Evolutionary conservation across 768 basidiomycete genomes (phyloP).

Genomic region (Podaxis sp.): DNA sequence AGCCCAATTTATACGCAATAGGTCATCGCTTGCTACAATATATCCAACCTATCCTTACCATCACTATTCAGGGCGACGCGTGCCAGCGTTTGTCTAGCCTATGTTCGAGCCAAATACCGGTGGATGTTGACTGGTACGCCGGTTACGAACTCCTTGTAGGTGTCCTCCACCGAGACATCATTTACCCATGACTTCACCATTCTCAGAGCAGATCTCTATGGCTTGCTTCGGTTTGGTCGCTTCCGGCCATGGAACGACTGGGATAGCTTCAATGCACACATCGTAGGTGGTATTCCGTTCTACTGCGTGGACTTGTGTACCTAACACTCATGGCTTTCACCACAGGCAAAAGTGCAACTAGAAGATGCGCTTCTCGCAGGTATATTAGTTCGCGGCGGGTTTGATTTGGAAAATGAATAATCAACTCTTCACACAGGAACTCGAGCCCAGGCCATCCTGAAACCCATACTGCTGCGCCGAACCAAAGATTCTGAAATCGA

Average conservation of each 20-base stretch:
- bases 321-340: neutral
- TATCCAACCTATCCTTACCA: neutral
- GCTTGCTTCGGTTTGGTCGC: slow-evolving; percentile 64
- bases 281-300: slow-evolving; percentile 34
- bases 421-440: slow-evolving; percentile 31
- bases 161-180: neutral
- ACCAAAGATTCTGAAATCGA: slow-evolving; percentile 68
- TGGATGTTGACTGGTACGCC: slow-evolving; percentile 84
- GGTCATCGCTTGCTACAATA: slow-evolving; percentile 29
- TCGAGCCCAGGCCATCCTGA: slow-evolving; percentile 67
- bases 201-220: slow-evolving; percentile 66
- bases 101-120: slow-evolving; percentile 61
- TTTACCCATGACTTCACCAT: neutral
- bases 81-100: slow-evolving; percentile 55
- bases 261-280: slow-evolving; percentile 56
- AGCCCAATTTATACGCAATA: slow-evolving; percentile 73
- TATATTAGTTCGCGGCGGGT: slow-evolving; percentile 17
- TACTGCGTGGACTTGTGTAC: neutral
- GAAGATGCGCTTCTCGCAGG: slow-evolving; percentile 63
- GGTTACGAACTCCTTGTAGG: slow-evolving; percentile 67
- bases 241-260: slow-evolving; percentile 76
- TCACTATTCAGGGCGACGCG: slow-evolving; percentile 43
- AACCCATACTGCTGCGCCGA: slow-evolving; percentile 66
- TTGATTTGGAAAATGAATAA: neutral
- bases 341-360: slow-evolving; percentile 50